Evolutionary conservation across 2,329 filamentous ascomycete genomes (phyloP), one percentile per base, ranked within the genome.

Genomic region (Neopestalotiopsis sp.): DNA sequence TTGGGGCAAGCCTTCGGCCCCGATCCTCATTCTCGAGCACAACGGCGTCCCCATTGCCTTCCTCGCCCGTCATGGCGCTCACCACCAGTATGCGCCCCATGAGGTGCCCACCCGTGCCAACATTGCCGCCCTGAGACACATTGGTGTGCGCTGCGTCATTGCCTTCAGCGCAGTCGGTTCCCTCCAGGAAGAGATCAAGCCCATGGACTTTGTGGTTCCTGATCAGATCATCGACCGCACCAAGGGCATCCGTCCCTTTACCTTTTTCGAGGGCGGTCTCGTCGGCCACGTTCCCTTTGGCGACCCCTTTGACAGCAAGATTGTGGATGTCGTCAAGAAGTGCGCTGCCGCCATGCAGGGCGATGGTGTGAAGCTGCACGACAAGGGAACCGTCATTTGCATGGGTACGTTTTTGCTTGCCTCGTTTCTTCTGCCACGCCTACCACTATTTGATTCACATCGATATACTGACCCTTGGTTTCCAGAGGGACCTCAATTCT

Each of bases 161-260:
- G 94, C 95, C 72, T 99, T 99, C 85, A 95, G 92, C 72, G 96
- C 96, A 63, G 96, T 99, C 68, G 96, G 96, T 71, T 95, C 92
- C 76, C 85, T 99, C 78, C 94, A 92, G 79, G 96, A 98, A 84
- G 89, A 94, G 77, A 95, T 99, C 81, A 94, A 93, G 83, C 96
- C 96, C 58, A 92, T 96, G 83, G 96, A 99, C 85, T 99, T 99
- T 81, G 93, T 98, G 65, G 88, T 99, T 13, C 96, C 95, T 0
- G 94, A 98, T 82, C 96, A 99, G 85, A 89, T 97, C 80, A 98
- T 98, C 79, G 96, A 99, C 84, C 93, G 95, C 71, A 98, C 95
- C 74, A 98, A 98, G 88, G 96, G 95, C 67, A 87, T 97, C 71
- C 88, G 96, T 7, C 94, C 95, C 2, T 98, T 95, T 81, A 98